phyloP scores from a whole-genome alignment of 2,329 filamentous ascomycete genomes.

The Dactylellina drechsleri region DNA sequence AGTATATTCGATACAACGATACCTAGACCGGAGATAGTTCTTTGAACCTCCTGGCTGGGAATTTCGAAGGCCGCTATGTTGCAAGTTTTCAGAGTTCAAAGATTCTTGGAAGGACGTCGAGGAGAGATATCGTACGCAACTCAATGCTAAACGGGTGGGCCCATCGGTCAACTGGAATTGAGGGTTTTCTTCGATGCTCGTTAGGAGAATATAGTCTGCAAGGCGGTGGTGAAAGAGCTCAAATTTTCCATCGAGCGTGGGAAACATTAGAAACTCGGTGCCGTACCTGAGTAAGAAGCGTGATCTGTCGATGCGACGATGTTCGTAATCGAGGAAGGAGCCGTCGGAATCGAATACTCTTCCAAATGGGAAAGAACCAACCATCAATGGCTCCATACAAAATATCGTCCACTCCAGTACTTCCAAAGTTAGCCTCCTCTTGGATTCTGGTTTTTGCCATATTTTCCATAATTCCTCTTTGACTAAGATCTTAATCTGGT shows the following conservation, averaged over 20 bases:
- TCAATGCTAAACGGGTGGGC: slow-evolving; percentile 40
- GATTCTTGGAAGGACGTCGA: slow-evolving; percentile 49
- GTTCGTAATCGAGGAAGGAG: slow-evolving; percentile 53
- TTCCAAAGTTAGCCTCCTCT: slow-evolving; percentile 37
- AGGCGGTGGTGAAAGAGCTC: slow-evolving; percentile 49
- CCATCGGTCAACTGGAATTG: slow-evolving; percentile 54
- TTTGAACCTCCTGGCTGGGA: slow-evolving; percentile 26
- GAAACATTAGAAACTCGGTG: slow-evolving; percentile 49
- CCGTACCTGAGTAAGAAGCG: slow-evolving; percentile 49
- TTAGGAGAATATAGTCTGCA: slow-evolving; percentile 47
- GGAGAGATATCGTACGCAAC: slow-evolving; percentile 46
- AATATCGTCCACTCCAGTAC: slow-evolving; percentile 54
- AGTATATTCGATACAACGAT: slow-evolving; percentile 43
- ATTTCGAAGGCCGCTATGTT: slow-evolving; percentile 28
- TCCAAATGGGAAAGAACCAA: slow-evolving; percentile 48
- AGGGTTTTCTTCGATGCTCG: slow-evolving; percentile 48
- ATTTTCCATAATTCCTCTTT: slow-evolving; percentile 53
- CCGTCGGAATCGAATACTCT: slow-evolving; percentile 46
- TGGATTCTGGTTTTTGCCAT: slow-evolving; percentile 53
- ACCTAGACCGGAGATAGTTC: slow-evolving; percentile 39
- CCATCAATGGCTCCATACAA: slow-evolving; percentile 49
- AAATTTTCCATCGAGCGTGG: slow-evolving; percentile 46
- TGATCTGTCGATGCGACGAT: slow-evolving; percentile 47
- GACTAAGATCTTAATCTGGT: slow-evolving; percentile 44
- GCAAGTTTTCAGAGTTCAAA: slow-evolving; percentile 37